These are phyloP conservation scores for Mikania micrantha DNA, from an alignment of 129 eudicot species.

Conservation along the genomic window DNA sequence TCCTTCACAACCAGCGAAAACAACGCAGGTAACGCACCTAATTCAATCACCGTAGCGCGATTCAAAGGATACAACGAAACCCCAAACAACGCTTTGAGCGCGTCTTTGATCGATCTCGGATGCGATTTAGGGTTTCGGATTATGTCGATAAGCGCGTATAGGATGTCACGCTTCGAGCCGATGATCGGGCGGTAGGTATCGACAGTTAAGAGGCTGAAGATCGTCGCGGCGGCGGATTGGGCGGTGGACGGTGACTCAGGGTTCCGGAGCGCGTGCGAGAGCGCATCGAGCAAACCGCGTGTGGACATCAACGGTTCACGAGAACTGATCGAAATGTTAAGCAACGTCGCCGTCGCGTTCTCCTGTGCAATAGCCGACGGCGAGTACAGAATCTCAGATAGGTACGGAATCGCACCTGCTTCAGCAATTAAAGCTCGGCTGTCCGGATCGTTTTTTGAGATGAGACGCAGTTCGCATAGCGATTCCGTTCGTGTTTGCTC, in stretches of 20 bases:
- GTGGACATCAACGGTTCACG: conserved; percentile 64
- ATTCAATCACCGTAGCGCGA: conserved; percentile 53
- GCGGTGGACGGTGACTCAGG: conserved; percentile 54
- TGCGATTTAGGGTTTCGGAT: conserved; percentile 33
- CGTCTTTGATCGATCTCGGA: conserved; percentile 62
- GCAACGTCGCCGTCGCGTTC: conserved; percentile 71
- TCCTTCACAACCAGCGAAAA: conserved; percentile 62
- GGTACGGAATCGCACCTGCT: conserved; percentile 61
- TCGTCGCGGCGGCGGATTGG: conserved; percentile 66
- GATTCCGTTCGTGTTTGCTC: conserved; percentile 81
- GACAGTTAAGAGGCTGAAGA: conserved; percentile 52
- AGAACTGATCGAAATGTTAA: conserved; percentile 71
- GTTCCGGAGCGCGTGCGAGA: conserved; percentile 72
- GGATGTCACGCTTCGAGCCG: conserved; percentile 78
- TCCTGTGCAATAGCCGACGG: conserved; percentile 48
- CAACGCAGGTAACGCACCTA: conserved; percentile 68
- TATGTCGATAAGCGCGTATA: conserved; percentile 61
- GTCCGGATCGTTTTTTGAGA: conserved; percentile 68
- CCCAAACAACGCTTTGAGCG: conserved; percentile 69
- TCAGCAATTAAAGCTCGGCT: conserved; percentile 58
- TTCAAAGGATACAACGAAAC: conserved; percentile 50
- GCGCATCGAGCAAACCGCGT: conserved; percentile 71
- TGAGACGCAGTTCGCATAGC: conserved; percentile 75
- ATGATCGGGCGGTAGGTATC: conserved; percentile 57
- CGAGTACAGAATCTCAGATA: conserved; percentile 70